Evolutionary conservation across 2,329 filamentous ascomycete species (phyloP), one percentile per base, ranked within the genome.

Genomic region (Tolypocladium guangdongense): DNA sequence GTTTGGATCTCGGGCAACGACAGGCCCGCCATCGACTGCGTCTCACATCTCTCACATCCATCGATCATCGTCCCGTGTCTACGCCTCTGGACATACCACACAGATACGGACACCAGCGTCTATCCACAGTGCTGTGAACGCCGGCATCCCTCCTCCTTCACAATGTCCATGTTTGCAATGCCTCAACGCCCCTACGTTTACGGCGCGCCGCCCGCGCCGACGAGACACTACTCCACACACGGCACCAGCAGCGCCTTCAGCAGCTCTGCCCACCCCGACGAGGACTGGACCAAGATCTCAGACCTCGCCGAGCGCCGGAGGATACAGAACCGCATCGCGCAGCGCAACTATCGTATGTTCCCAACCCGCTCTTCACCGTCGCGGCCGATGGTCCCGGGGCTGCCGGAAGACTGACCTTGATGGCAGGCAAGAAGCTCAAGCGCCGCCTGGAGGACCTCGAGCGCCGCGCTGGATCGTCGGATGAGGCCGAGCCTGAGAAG

Each of bases 251-350:
- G 90, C 73, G 92, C 92, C 62, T 96, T 95, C 77, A 95, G 89
- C 73, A 87, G 87, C 64, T 95, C 90, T 59, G 92, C 91, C 63
- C 95, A 95, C 70, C 88, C 92, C 53, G 91, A 96, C 66, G 92
- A 97, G 74, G 92, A 97, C 75, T 97, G 92, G 92, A 96, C 92
- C 67, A 95, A 96, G 82, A 96, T 97, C 69, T 95, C 92, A 54
- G 92, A 97, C 71, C 84, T 97, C 56, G 92, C 91, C 51, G 92
- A 97, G 74, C 85, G 93, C 66, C 80, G 91, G 64, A 83, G 91
- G 67, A 96, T 96, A 75, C 91, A 97, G 74, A 97, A 97, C 75
- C 85, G 92, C 62, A 96, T 97, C 78, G 92, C 92, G 61, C 92
- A 97, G 74, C 86, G 91, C 65, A 96, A 96, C 77, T 96, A 96